Percentiles rank a stretch among this genome's conserved stretches.
Conservation (phyloP, 1,139 yeast genomes). For the Magnusiomyces sp. region DNA sequence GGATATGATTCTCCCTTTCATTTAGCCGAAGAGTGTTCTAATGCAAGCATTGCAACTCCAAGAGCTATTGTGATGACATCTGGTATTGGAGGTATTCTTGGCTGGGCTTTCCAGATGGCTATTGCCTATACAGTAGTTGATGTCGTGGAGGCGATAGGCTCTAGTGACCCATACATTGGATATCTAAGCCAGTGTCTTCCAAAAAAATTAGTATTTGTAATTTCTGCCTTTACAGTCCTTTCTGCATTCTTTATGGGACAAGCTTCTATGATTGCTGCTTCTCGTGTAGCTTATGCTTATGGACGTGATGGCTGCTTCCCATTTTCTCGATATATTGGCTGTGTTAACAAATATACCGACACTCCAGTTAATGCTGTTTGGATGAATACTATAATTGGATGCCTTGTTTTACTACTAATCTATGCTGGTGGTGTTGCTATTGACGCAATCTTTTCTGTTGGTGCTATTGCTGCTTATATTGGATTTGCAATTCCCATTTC, state of each 20-base stretch:
- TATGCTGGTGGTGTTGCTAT: constrained; percentile 65
- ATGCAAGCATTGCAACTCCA: constrained; percentile 59
- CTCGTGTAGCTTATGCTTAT: constrained; percentile 61
- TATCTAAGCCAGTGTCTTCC: constrained; percentile 47
- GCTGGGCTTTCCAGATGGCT: constrained; percentile 56
- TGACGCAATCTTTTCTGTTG: constrained; percentile 69
- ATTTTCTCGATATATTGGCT: constrained; percentile 43
- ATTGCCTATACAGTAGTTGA: constrained; percentile 58
- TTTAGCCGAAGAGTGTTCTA: constrained; percentile 60
- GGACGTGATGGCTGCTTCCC: constrained; percentile 68
- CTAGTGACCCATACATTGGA: constrained; percentile 56
- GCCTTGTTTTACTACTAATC: constrained; percentile 47
- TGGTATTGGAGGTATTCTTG: constrained; percentile 52
- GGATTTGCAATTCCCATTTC: constrained; percentile 63
- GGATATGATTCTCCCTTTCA: constrained; percentile 74
- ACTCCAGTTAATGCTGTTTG: constrained; percentile 69
- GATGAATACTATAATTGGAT: constrained; percentile 52
- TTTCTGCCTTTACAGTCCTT: constrained; percentile 52
- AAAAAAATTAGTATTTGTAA: constrained; percentile 40
- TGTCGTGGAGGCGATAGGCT: constrained; percentile 42
- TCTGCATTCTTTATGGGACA: constrained; percentile 61
- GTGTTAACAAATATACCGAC: constrained; percentile 46
- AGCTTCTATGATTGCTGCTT: constrained; percentile 63
- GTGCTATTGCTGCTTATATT: constrained; percentile 65
- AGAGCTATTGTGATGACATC: constrained; percentile 59